These are phyloP conservation scores for Wickerhamomyces canadensis DNA, from an alignment of 805 yeast species.

Conservation along the genomic window DNA sequence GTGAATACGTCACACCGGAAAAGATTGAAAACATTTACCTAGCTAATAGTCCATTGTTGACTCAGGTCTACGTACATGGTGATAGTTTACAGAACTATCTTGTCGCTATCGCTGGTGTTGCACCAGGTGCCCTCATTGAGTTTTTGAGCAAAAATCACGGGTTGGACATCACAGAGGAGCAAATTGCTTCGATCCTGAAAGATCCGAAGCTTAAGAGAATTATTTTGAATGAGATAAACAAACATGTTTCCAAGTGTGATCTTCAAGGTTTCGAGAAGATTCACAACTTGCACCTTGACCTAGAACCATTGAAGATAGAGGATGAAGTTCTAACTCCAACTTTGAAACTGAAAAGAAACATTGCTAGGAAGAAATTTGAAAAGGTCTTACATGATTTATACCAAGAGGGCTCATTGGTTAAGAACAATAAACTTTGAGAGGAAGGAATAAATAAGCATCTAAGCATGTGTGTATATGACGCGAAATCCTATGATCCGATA, in stretches of 20 bases:
- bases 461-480: neutral
- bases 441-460: neutral
- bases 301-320: conserved; percentile 57
- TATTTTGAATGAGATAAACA: conserved; percentile 16
- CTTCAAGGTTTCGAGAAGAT: conserved; percentile 61
- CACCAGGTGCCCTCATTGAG: conserved; percentile 29
- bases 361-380: conserved; percentile 40
- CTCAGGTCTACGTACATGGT: conserved; percentile 61
- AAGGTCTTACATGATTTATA: conserved; percentile 38
- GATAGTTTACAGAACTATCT: conserved; percentile 50
- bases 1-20: conserved; percentile 71
- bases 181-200: conserved; percentile 9
- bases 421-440: conserved; percentile 17
- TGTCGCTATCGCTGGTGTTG: conserved; percentile 62
- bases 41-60: conserved; percentile 42
- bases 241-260: conserved; percentile 22
- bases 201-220: conserved; percentile 17
- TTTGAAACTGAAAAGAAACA: conserved; percentile 46
- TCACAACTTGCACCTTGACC: conserved; percentile 45
- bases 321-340: conserved; percentile 69
- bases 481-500: neutral
- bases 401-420: conserved; percentile 40
- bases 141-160: conserved; percentile 14
- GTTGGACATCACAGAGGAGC: conserved; percentile 9
- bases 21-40: conserved; percentile 61